Conservation (phyloP, 768 basidiomycete genomes). For the Terana coerulea region DNA sequence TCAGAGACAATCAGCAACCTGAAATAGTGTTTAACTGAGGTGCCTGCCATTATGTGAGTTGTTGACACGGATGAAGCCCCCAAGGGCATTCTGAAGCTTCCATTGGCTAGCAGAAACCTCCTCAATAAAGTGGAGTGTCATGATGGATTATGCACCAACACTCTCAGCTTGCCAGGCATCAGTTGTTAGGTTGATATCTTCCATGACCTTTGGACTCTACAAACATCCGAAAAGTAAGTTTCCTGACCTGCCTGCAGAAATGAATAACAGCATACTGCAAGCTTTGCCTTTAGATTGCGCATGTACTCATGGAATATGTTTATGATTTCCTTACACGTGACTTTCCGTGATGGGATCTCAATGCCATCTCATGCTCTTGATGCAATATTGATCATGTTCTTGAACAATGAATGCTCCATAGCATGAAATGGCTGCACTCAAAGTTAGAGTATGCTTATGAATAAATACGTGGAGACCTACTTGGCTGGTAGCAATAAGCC, state of each 20-base stretch:
- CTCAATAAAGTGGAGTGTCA: constrained; percentile 40
- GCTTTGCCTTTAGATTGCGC: neutral
- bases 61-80: constrained; percentile 36
- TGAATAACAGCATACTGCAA: constrained; percentile 21
- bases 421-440: constrained; percentile 26
- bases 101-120: constrained; percentile 25
- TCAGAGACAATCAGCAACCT: constrained; percentile 25
- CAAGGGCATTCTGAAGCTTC: constrained; percentile 26
- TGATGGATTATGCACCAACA: constrained; percentile 35
- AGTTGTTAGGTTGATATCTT: constrained; percentile 29
- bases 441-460: neutral
- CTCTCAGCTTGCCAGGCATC: constrained; percentile 40
- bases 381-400: constrained; percentile 35
- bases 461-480: constrained; percentile 17
- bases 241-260: neutral
- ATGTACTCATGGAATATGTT: constrained; percentile 23
- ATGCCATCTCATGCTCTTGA: constrained; percentile 34
- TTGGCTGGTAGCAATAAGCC: constrained; percentile 39
- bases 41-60: constrained; percentile 33
- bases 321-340: constrained; percentile 26
- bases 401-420: constrained; percentile 30
- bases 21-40: constrained; percentile 36
- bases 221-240: no score
- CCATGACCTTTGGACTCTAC: no score
- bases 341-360: constrained; percentile 29